A percentile compares a stretch with the other conserved stretches of the same genome.
These are phyloP conservation scores for Amauroascus verrucosus DNA, from an alignment of 2,329 filamentous ascomycete genomes.

Conservation along the genomic window DNA sequence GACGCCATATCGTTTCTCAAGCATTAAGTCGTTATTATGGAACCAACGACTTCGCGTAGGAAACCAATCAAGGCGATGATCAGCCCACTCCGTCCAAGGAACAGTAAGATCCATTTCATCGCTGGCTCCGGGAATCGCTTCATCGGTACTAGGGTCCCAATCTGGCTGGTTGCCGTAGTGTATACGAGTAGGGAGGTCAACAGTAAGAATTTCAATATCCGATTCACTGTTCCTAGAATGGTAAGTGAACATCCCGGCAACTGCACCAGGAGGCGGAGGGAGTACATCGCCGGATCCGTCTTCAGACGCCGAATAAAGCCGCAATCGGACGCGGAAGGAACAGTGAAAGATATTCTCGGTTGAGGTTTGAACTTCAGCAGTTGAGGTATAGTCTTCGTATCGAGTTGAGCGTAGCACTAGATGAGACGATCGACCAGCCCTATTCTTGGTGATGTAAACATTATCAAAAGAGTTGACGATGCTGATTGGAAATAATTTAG, in stretches of 20 bases:
- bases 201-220: conserved; percentile 46
- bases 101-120: conserved; percentile 23
- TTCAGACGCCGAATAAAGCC: conserved; percentile 24
- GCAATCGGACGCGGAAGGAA: conserved; percentile 41
- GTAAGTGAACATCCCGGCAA: conserved; percentile 45
- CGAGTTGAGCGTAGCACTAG: conserved; percentile 41
- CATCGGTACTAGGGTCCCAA: conserved; percentile 28
- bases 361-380: conserved; percentile 41
- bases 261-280: conserved; percentile 37
- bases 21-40: conserved; percentile 24
- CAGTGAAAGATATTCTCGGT: conserved; percentile 38
- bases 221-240: conserved; percentile 39
- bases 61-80: conserved; percentile 36
- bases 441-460: conserved; percentile 35
- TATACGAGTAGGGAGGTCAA: conserved; percentile 35
- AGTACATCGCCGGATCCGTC: conserved; percentile 1
- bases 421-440: conserved; percentile 27
- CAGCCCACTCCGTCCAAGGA: conserved; percentile 34
- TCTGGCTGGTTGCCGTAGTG: conserved; percentile 38
- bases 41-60: conserved; percentile 30
- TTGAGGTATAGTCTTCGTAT: conserved; percentile 35
- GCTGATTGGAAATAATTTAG: conserved; percentile 29
- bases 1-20: conserved; percentile 29
- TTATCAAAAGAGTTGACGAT: conserved; percentile 41
- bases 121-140: conserved; percentile 27